Evolutionary conservation across 2,329 filamentous ascomycete species (phyloP), one percentile per base, ranked within the genome.

Genomic region (Diatrype stigma): DNA sequence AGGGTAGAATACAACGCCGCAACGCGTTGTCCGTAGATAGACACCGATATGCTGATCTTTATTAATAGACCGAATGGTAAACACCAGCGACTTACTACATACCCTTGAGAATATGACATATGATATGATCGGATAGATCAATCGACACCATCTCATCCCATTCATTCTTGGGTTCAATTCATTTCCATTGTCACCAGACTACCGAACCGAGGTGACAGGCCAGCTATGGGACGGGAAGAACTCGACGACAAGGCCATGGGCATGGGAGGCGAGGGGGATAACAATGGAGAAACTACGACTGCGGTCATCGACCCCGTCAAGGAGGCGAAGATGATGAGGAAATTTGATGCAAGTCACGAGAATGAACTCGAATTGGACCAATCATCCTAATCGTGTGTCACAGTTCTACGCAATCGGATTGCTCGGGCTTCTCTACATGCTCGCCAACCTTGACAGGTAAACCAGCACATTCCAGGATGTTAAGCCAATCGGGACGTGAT

Each of bases 361-460:
- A 16, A 45, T 30, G 28, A 12, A 12, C 26, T 11, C 28, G 51
- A 47, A 2, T 58, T 46, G 38, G 10, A 30, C 26, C 10, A 30
- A 30, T 30, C 10, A 6, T 30, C 10, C 10, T 30, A 6, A 30
- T n/a, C n/a, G n/a, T n/a, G n/a, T n/a, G n/a, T 47, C 62, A 51
- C 21, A 48, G 51, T 45, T 53, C 23, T 53, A 51, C 21, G 51
- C 48, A 3, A 37, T 53, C 26, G 51, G 51, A 17, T 46, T 53
- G 12, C 48, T 53, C 14, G 51, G 51, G 12, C 35, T 67, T 8
- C 51, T 66, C 30, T 68, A 67, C 51, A 57, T 68, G 49, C 57
- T 67, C 34, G 61, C 65, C 8, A 67, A 67, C 49, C 52, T 68
- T 11, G 66, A 68, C 46, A 56, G 55, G 53, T 56, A 17, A 23